Evolutionary conservation across 176 grass and related monocot genomes (phyloP), one percentile per base, ranked within the genome.

Genomic region (Ampelocalamus luodianensis): DNA sequence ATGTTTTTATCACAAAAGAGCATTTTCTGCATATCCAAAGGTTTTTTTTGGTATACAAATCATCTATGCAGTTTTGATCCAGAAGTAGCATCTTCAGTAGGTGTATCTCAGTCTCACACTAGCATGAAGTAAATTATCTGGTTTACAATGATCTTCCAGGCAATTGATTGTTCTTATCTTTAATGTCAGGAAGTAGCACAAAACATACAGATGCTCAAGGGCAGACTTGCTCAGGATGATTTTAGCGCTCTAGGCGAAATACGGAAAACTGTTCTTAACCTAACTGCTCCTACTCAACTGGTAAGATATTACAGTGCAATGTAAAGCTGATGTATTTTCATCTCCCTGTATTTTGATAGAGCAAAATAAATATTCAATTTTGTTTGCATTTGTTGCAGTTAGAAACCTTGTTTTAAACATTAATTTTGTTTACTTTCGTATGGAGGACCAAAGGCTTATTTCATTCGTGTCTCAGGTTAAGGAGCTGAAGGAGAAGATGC

Each of bases 401-500:
- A 44, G 26, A 74, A 89, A 79, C 81, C 49, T 76, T 76, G 20
- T 65, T 65, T 18, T 64, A 39, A 15, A 26, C 59, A 13, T 48
- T 29, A 27, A 29, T 37, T 63, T 83, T 55, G 59, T 66, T 64
- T 76, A 49, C 45, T 86, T 65, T 3, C 39, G 11, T 68, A 67
- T 73, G 45, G 17, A 46, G 37, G 24, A 64, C 40, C 65, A 63
- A 42, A 66, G 34, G 27, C 36, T 78, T 86, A 65, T 82, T 85
- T 81, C 32, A 72, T 78, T 82, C 65, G 48, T 90, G 46, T 74
- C 73, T 87, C 88, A 99, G 96, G 84, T 99, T 51, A 83, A 89
- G 63, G 93, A 99, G 84, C 85, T 99, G 59, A 91, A 99, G 78
- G 86, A 91, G 71, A 94, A 91, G 90, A 92, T 99, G 93, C 55